Evolutionary conservation across 331 rosid genomes (phyloP).

Genomic region (Ulmus americana): DNA sequence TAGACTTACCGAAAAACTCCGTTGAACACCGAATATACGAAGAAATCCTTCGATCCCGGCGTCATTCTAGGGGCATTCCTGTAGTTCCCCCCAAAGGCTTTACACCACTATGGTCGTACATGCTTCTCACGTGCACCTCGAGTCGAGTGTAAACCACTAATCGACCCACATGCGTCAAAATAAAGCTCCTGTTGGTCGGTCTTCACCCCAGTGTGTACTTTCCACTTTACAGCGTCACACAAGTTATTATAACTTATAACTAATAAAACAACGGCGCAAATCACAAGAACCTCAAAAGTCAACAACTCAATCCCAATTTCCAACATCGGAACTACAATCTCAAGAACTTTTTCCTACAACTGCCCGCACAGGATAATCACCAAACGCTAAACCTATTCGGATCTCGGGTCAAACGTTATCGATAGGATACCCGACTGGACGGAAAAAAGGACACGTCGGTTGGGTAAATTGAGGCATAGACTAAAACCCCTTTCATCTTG

Average conservation of each 20-base stretch:
- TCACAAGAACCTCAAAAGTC: background rate
- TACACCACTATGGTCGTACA: background rate
- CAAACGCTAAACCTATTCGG: background rate
- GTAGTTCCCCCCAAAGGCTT: too few relatives aligned
- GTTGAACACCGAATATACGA: too few relatives aligned
- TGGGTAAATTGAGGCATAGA: conserved; percentile 11
- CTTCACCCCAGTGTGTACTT: background rate
- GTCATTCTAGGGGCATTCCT: too few relatives aligned
- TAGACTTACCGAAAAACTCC: too few relatives aligned
- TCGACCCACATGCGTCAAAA: background rate
- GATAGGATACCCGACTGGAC: background rate
- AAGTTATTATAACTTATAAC: background rate
- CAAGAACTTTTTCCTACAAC: background rate
- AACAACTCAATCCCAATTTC: background rate
- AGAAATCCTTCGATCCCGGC: too few relatives aligned
- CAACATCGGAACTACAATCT: background rate
- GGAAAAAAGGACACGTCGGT: conserved; percentile 14
- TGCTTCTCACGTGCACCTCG: conserved; percentile 2
- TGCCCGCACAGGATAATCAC: background rate
- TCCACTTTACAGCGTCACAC: background rate
- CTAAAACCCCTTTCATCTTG: conserved; percentile 15
- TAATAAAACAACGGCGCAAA: too few relatives aligned
- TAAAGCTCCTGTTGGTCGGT: too few relatives aligned
- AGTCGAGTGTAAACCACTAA: background rate
- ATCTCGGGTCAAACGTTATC: background rate